Conservation (phyloP, 352 stramenopile species). For the Phytophthora macrochlamydospora region DNA sequence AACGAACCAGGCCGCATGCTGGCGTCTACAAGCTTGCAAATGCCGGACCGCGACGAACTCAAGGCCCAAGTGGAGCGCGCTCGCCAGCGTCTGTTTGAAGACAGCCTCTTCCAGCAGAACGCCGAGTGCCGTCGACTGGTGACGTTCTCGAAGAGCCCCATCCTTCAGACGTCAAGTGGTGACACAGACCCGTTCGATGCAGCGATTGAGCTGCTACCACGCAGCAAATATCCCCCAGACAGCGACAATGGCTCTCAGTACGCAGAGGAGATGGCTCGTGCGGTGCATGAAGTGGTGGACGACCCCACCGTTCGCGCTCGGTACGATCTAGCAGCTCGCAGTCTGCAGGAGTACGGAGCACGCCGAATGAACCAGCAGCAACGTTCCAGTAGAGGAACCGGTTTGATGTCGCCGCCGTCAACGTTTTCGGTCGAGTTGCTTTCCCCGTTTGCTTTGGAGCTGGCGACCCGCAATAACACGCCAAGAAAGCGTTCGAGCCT, state of each 20-base stretch:
- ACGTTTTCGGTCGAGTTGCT: conserved; percentile 27
- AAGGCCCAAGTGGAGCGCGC: conserved; percentile 23
- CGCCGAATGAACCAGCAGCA: conserved; percentile 32
- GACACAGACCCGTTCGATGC: conserved; percentile 27
- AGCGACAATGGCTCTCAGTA: conserved; percentile 23
- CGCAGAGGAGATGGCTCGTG: conserved; percentile 25
- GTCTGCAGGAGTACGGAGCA: conserved; percentile 42
- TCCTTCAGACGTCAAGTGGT: conserved; percentile 1
- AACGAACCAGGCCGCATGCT: conserved; percentile 3
- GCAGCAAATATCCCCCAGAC: conserved; percentile 1
- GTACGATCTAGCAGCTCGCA: conserved; percentile 32
- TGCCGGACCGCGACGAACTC: conserved; percentile 19
- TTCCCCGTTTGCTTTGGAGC: conserved; percentile 43
- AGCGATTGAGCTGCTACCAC: conserved; percentile 37
- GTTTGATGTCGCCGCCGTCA: conserved; percentile 12
- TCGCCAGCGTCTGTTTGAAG: conserved; percentile 36
- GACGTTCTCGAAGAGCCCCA: conserved; percentile 30
- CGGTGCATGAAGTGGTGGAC: conserved; percentile 21
- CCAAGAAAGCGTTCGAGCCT: conserved; percentile 80
- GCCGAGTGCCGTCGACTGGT: conserved; percentile 33
- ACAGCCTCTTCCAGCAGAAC: conserved; percentile 35
- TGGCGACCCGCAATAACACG: conserved; percentile 34
- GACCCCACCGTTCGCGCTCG: conserved; percentile 29
- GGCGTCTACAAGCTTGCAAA: conserved; percentile 1
- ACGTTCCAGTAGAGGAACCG: conserved; percentile 4